Conservation (phyloP, 2,329 filamentous ascomycete species). For the Camptophora hylomeconis region DNA sequence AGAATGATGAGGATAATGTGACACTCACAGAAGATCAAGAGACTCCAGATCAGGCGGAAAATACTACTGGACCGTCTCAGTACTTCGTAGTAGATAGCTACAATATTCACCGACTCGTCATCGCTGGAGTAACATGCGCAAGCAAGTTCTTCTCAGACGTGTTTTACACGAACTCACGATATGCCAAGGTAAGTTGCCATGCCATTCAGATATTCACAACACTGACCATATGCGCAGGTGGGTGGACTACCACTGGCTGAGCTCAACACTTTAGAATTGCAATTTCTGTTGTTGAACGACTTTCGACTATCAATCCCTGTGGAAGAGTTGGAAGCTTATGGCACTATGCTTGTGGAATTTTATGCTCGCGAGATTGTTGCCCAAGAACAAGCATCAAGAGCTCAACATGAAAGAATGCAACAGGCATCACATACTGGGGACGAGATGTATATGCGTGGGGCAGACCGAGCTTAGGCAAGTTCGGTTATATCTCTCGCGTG, state of each 20-base stretch:
- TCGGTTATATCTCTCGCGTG: no score
- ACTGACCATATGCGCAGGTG: constrained; percentile 46
- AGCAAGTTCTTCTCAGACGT: constrained; percentile 99
- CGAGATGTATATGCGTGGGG: constrained; percentile 17
- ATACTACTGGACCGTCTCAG: no score
- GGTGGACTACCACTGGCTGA: constrained; percentile 84
- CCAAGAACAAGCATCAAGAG: constrained; percentile 34
- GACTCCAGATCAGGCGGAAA: constrained; percentile 14
- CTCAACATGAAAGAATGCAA: constrained; percentile 5
- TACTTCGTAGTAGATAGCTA: constrained; percentile 97
- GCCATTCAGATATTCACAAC: constrained; percentile 1
- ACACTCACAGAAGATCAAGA: constrained; percentile 8
- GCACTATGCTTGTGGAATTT: constrained; percentile 96
- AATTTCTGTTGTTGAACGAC: constrained; percentile 91
- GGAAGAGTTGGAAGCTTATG: constrained; percentile 92
- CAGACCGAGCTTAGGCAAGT: no score
- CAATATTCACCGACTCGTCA: constrained; percentile 94
- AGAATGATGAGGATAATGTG: no score
- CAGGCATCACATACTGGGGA: constrained; percentile 8
- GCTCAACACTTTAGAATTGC: constrained; percentile 88
- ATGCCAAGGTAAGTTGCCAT: constrained; percentile 67
- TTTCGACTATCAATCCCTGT: constrained; percentile 87
- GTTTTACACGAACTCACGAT: constrained; percentile 98
- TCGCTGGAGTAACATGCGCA: constrained; percentile 91
- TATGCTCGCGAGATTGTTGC: constrained; percentile 82